phyloP scores from a whole-genome alignment of 805 yeast genomes.

The Ogataea angusta region DNA sequence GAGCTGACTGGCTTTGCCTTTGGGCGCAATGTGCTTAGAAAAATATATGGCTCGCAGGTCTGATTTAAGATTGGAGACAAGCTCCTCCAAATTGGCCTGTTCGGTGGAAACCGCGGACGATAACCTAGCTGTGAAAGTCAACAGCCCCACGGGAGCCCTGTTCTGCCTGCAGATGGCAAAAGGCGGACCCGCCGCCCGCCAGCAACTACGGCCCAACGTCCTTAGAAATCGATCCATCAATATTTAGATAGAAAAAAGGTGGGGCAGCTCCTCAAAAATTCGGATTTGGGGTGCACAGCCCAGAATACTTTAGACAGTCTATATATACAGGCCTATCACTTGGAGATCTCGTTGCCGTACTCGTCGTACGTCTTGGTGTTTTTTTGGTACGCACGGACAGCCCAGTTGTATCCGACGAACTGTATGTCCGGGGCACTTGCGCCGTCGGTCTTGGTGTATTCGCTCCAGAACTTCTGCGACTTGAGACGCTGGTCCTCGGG shows the following conservation, averaged over 20 bases:
- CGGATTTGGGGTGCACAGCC: constrained; percentile 2
- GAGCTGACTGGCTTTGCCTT: constrained; percentile 25
- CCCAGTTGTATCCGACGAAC: constrained; percentile 82
- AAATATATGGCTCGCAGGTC: constrained; percentile 27
- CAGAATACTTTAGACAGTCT: not conserved
- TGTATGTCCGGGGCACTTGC: constrained; percentile 61
- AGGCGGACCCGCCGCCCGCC: not conserved
- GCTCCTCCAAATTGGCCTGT: constrained; percentile 16
- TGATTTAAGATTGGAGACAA: constrained; percentile 9
- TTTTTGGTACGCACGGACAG: constrained; percentile 65
- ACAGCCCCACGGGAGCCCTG: too few species aligned
- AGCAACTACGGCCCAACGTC: not conserved
- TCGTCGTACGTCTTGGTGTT: constrained; percentile 31
- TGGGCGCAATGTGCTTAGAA: constrained; percentile 26
- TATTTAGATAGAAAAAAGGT: constrained; percentile 2
- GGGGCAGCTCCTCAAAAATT: constrained; percentile 5
- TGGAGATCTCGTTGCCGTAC: constrained; percentile 28
- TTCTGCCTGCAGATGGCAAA: too few species aligned
- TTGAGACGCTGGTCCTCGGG: constrained; percentile 69
- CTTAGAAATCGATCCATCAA: constrained; percentile 3
- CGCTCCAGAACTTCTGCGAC: constrained; percentile 71
- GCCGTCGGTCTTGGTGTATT: constrained; percentile 63
- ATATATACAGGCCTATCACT: constrained; percentile 7
- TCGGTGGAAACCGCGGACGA: constrained; percentile 10
- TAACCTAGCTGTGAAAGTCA: not conserved